Evolutionary conservation across 2,329 filamentous ascomycete genomes (phyloP).

Genomic region (Decorospora gaudefroyi): DNA sequence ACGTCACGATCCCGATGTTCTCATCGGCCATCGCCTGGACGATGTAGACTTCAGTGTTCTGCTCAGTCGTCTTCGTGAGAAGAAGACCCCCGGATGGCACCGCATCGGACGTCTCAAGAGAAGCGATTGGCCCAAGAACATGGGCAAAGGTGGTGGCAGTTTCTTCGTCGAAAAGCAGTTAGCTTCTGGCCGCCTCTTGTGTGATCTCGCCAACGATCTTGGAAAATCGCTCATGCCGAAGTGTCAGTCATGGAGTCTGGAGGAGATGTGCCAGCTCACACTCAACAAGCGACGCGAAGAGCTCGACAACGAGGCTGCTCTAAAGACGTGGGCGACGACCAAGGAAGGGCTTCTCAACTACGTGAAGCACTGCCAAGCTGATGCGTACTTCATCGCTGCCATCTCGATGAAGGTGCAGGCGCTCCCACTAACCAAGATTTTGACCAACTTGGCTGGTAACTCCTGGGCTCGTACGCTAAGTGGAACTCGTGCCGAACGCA

Average conservation of each 20-base stretch:
- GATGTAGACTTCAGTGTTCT: constrained; percentile 94
- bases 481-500: constrained; percentile 93
- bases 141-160: constrained; percentile 82
- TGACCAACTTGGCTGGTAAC: constrained; percentile 96
- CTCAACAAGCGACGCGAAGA: constrained; percentile 78
- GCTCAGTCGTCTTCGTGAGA: constrained; percentile 82
- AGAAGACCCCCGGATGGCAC: constrained; percentile 93
- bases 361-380: constrained; percentile 88
- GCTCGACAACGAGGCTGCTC: constrained; percentile 81
- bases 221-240: constrained; percentile 97
- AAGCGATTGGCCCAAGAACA: constrained; percentile 81
- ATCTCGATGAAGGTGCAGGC: constrained; percentile 88
- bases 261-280: constrained; percentile 95
- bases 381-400: constrained; percentile 94
- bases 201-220: constrained; percentile 93
- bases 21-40: constrained; percentile 94
- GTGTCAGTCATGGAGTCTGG: constrained; percentile 96
- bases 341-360: constrained; percentile 91
- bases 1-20: constrained; percentile 86
- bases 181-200: constrained; percentile 84
- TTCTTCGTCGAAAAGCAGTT: constrained; percentile 93
- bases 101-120: constrained; percentile 85
- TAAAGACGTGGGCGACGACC: constrained; percentile 84
- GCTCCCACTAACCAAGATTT: constrained; percentile 87
- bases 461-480: constrained; percentile 97